Conservation (phyloP, 495 filamentous ascomycete species). For the Xylaria venustula region DNA sequence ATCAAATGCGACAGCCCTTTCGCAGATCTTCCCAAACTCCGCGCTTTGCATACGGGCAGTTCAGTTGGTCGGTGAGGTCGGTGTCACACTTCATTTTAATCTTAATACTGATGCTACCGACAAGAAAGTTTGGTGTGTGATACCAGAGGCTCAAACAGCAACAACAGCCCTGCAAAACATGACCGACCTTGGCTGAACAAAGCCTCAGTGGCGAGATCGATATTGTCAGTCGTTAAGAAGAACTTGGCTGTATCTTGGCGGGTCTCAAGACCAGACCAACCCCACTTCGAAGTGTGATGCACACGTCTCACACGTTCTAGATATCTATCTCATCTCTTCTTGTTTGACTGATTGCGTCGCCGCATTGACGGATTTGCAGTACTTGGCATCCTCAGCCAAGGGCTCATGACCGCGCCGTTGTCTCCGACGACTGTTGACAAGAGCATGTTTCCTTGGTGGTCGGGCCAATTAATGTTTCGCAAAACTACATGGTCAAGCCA, state of each 20-base stretch:
- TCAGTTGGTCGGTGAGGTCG: too few relatives aligned
- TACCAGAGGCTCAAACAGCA: neutral
- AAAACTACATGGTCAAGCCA: neutral
- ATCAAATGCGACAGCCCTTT: too few relatives aligned
- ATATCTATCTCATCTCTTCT: constrained; percentile 11
- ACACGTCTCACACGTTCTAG: constrained; percentile 24
- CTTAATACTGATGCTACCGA: neutral
- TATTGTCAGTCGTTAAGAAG: too few relatives aligned
- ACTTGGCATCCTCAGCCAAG: constrained; percentile 35
- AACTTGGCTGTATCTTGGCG: constrained; percentile 37
- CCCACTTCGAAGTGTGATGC: constrained; percentile 21
- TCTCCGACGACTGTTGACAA: constrained; percentile 18
- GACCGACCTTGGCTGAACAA: constrained; percentile 1
- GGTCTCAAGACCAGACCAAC: constrained; percentile 39
- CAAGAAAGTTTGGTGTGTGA: neutral
- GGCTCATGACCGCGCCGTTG: constrained; percentile 9
- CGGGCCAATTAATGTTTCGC: neutral
- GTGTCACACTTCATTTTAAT: neutral
- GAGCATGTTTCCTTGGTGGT: constrained; percentile 15
- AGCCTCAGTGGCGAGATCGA: neutral
- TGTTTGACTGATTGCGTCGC: neutral
- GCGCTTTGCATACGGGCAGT: too few relatives aligned
- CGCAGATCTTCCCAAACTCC: too few relatives aligned
- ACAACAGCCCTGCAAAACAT: constrained; percentile 1
- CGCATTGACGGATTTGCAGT: constrained; percentile 25